Conservation (phyloP, 1,139 yeast species). For the Hansenula lynferdii region DNA sequence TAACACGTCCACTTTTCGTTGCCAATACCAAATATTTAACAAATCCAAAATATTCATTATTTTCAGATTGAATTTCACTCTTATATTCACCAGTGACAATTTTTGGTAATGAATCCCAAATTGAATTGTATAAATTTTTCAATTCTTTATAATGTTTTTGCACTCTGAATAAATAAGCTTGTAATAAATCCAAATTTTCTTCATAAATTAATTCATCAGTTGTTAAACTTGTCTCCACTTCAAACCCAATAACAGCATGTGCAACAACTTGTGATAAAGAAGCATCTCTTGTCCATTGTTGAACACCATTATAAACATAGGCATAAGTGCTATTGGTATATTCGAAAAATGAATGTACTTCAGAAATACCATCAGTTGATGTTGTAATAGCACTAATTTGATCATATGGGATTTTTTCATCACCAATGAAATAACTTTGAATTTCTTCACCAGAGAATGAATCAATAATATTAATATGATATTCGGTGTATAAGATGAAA, state of each 20-base stretch:
- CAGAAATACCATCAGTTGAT: conserved; percentile 13
- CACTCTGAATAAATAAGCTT: conserved; percentile 40
- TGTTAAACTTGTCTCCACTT: conserved; percentile 28
- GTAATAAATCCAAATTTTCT: conserved; percentile 29
- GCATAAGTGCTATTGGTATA: conserved; percentile 19
- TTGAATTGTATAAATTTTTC: conserved; percentile 9
- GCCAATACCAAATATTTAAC: conserved; percentile 41
- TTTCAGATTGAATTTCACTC: conserved; percentile 3
- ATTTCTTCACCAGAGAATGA: conserved; percentile 20
- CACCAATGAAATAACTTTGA: conserved; percentile 13
- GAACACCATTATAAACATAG: conserved; percentile 22
- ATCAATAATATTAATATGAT: conserved; percentile 16
- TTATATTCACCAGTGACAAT: conserved; percentile 13
- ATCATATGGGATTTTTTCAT: conserved; percentile 15
- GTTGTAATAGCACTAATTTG: conserved; percentile 16
- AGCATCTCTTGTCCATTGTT: conserved; percentile 45
- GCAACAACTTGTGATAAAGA: conserved; percentile 36
- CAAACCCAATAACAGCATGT: conserved; percentile 34
- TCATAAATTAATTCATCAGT: conserved; percentile 36
- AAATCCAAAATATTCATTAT: conserved; percentile 41
- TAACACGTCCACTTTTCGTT: conserved; percentile 36
- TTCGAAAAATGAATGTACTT: conserved; percentile 15
- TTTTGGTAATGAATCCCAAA: conserved; percentile 11
- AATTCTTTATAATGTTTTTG: conserved; percentile 29
- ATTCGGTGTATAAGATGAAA: conserved; percentile 19